Evolutionary conservation across 2,329 filamentous ascomycete genomes (phyloP).

Genomic region (Epichloe festucae): DNA sequence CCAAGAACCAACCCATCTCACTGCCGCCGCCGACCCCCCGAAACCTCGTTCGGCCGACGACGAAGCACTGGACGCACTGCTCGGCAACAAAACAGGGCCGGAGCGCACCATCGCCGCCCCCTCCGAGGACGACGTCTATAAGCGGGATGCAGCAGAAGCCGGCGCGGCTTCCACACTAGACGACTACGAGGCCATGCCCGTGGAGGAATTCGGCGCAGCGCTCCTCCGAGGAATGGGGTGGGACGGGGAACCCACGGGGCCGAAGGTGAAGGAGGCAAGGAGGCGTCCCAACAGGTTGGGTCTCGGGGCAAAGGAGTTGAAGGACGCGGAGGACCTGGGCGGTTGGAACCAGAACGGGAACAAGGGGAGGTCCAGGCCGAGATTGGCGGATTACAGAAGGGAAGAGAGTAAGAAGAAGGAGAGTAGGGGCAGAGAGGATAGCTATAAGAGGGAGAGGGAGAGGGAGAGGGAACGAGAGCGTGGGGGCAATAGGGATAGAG

Average conservation of each 20-base stretch:
- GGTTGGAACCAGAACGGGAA: constrained; percentile 64
- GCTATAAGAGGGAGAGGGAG: constrained; percentile 35
- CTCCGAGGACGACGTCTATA: constrained; percentile 56
- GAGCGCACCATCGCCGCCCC: constrained; percentile 38
- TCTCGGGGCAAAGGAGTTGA: constrained; percentile 74
- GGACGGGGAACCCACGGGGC: constrained; percentile 53
- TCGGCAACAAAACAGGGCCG: constrained; percentile 36
- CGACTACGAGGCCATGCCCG: constrained; percentile 78
- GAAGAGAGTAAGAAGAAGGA: constrained; percentile 33
- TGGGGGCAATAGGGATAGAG: constrained; percentile 24
- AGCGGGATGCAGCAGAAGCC: constrained; percentile 54
- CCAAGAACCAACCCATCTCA: background rate
- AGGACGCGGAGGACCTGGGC: constrained; percentile 59
- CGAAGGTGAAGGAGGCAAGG: constrained; percentile 48
- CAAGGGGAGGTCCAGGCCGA: constrained; percentile 29
- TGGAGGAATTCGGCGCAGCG: constrained; percentile 89
- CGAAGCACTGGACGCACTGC: constrained; percentile 52
- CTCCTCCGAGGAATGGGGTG: constrained; percentile 90
- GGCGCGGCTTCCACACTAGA: constrained; percentile 66
- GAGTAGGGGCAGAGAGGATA: constrained; percentile 26
- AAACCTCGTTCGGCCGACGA: constrained; percentile 24
- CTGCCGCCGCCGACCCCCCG: background rate
- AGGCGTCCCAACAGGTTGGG: constrained; percentile 71
- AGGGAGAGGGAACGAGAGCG: constrained; percentile 21
- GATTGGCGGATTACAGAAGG: constrained; percentile 36